Evolutionary conservation across 2,329 filamentous ascomycete genomes (phyloP), one percentile per base, ranked within the genome.

Genomic region (Trichoderma sp.): DNA sequence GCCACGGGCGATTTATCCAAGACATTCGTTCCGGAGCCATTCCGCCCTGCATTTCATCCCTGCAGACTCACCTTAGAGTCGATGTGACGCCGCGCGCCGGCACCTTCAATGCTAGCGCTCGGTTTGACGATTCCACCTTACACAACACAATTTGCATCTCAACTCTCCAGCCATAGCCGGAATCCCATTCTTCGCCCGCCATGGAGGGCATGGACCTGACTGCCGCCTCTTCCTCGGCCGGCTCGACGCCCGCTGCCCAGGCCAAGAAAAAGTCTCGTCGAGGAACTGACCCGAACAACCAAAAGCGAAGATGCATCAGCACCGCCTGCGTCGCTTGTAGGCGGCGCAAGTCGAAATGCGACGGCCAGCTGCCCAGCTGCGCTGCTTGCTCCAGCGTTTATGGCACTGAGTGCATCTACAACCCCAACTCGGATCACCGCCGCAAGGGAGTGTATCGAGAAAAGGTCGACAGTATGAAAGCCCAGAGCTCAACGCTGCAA

Each of bases 341-440:
- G 23, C 90, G 90, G 79, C 86, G 93, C 74, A 95, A 95, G 78
- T 93, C 91, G 62, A 95, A 95, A 87, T 98, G 95, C 81, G 95
- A 98, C 81, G 95, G 95, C 72, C 95, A 94, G 70, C 86, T 93
- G 6, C 95, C 95, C 6, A 95, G 93, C 76, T 98, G 96, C 80
- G 95, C 95, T 8, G 95, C 96, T n/a, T 99, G 96, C 82, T 90
- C 93, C 73, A 97, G 94, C 76, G 95, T 98, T 69, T 98, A 99
- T 79, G 89, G 90, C 73, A 96, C 93, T 73, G 90, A 93, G 83
- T 98, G 96, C 80, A 87, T 98, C 75, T 98, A 98, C 85, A 95
- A 98, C 79, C 95, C 95, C 4, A 97, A 95, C 79, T 97, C 95
- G 72, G 96, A 99, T 80, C 95, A 98, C 80, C 92, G 96, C 64